Evolutionary conservation across 2,329 filamentous ascomycete genomes (phyloP), one percentile per base, ranked within the genome.

Genomic region (Berkeleyomyces rouxiae): DNA sequence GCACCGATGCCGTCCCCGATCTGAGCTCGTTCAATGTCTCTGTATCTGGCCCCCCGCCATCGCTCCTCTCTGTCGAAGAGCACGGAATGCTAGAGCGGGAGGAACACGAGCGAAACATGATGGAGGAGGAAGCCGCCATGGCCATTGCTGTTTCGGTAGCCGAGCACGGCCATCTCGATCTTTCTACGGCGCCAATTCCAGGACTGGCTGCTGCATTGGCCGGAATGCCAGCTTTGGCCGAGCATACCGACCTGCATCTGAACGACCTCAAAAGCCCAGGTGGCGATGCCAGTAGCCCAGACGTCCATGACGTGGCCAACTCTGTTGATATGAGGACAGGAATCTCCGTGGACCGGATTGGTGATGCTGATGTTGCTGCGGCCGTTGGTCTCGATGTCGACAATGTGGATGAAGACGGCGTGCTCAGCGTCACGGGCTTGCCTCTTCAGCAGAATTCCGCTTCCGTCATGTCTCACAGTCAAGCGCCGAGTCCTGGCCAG

Each of bases 1-100:
- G 73, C 63, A 75, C 78, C 65, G 73, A 71, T 67, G 75, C 73
- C 68, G 73, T 76, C 36, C 71, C 74, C 65, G 74, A 75, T 65
- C 71, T 78, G 42, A 72, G 72, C 61, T 72, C 74, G 53, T 79
- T 77, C 69, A 75, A 74, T 60, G 60, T 64, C 7, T 60, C 57
- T 4, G 63, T 64, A 31, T 59, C 63, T 4, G 63, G 44, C 3
- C 70, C 73, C 23, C 73, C 76, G 42, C 68, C 72, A 1, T 67
- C 68, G 37, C 71, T 72, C 70, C 73, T 72, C 47, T 69, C 71
- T 7, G 74, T 75, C 63, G 73, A 74, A 42, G 70, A 72, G 60
- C 70, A 68, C 11, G 55, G 46, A 4, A 43, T 63, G 44, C 57
- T 63, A 39, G 61, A 51, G 10, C 61, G 61, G 16, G 57, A 63